Evolutionary conservation across 805 yeast species (phyloP), one percentile per base, ranked within the genome.

Genomic region (Cyberlindnera maclurae): DNA sequence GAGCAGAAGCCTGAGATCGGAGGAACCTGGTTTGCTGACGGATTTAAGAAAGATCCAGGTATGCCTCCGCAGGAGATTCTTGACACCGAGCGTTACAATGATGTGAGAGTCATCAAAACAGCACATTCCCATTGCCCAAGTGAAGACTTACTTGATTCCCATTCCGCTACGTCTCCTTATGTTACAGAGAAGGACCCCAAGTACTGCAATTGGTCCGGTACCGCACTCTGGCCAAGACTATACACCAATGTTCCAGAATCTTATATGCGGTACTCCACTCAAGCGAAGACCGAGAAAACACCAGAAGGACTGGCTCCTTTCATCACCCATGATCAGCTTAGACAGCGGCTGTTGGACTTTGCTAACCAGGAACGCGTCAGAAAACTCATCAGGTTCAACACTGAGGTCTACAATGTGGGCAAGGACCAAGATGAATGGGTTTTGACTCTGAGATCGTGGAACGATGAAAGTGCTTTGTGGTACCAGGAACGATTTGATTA

Each of bases 401-500:
- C 74, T 2, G 58, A 61, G 34, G 72, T 72, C 5, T 70, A 67
- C 43, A 44, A 55, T 3, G 61, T 65, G 7, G 40, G 38, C 28
- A 65, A 67, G 39, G 40, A 39, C 8, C 47, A 35, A 2, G 13
- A 17, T 4, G 63, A 67, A 49, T 71, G 77, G 77, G 42, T 50
- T 1, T 26, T 68, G 8, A 54, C 60, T 5, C 50, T 63, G 2
- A 42, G 51, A 31, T 36, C 13, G 1, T 16, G 5, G 15, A 50
- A 3, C 18, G 20, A 35, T 9, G 58, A 52, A 2, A 11, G 27
- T 3, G 42, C 15, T 4, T 31, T 31, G 9, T 71, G 76, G 76
- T 71, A 71, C 43, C 54, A 48, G 18, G 72, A 72, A 44, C 47
- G 49, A 17, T 76, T 68, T 45, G 86, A 80, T 52, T 79, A 71